Percentiles rank a stretch among this genome's conserved stretches.
Evolutionary conservation across 768 basidiomycete genomes (phyloP).

Genomic region (Chalciporus pseudorubinellus): DNA sequence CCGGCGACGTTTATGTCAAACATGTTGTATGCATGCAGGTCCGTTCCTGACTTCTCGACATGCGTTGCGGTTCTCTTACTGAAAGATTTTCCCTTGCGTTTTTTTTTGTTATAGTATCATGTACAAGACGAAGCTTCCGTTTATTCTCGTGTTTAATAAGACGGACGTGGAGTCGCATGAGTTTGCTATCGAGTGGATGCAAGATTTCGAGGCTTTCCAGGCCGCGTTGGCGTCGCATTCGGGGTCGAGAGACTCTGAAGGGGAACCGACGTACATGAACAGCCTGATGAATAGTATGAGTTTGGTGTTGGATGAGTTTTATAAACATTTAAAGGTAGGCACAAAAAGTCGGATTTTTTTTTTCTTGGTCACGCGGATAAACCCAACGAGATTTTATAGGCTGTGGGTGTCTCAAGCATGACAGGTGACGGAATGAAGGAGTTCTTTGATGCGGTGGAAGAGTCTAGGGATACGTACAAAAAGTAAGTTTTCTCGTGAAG

Average conservation of each 20-base stretch:
- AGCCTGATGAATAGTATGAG: slow-evolving; percentile 99
- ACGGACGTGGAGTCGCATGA: slow-evolving; percentile 88
- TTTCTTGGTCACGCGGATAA: background rate
- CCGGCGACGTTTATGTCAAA: slow-evolving; percentile 99
- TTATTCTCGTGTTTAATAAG: slow-evolving; percentile 98
- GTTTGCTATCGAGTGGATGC: slow-evolving; percentile 98
- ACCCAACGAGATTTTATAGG: slow-evolving; percentile 41
- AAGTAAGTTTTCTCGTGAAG: slow-evolving; percentile 47
- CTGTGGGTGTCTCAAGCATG: slow-evolving; percentile 93
- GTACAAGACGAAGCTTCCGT: slow-evolving; percentile 97
- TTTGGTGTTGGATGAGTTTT: slow-evolving; percentile 95
- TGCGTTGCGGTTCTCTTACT: background rate
- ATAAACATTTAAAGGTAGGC: slow-evolving; percentile 87
- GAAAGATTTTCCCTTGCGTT: background rate
- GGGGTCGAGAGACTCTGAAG: slow-evolving; percentile 69
- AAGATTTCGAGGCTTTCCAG: slow-evolving; percentile 95
- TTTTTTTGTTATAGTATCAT: slow-evolving; percentile 62
- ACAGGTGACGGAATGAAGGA: slow-evolving; percentile 93
- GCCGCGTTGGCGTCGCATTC: slow-evolving; percentile 72
- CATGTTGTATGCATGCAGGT: slow-evolving; percentile 99
- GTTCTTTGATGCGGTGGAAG: slow-evolving; percentile 90
- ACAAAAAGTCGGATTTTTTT: background rate
- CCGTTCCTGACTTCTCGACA: slow-evolving; percentile 3
- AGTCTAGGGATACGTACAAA: slow-evolving; percentile 84
- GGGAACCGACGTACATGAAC: slow-evolving; percentile 97